Evolutionary conservation across 352 stramenopile species (phyloP).

Genomic region (Pythium rhizo-oryzae): DNA sequence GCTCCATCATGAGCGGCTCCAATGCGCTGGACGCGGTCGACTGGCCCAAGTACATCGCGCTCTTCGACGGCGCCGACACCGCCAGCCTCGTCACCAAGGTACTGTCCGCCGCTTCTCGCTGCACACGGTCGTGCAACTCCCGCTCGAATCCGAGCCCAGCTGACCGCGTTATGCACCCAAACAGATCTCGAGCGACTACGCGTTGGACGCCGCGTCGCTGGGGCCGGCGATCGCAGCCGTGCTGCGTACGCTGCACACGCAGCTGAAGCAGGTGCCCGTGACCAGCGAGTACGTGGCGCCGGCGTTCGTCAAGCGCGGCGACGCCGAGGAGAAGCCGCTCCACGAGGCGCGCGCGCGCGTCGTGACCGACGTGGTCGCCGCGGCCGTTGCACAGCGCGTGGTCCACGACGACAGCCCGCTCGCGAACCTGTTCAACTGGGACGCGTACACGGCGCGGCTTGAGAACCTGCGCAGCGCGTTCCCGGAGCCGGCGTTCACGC

Average conservation of each 20-base stretch:
- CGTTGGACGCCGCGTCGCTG: constrained; percentile 11
- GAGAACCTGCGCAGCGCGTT: constrained; percentile 57
- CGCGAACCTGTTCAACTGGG: constrained; percentile 67
- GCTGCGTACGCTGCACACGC: constrained; percentile 24
- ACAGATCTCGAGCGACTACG: constrained; percentile 23
- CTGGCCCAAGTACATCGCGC: constrained; percentile 29
- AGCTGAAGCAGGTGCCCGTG: constrained; percentile 12
- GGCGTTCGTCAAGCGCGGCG: constrained; percentile 38
- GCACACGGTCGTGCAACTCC: constrained; percentile 17
- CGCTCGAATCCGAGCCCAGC: background rate
- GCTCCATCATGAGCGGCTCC: background rate
- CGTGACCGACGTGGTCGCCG: constrained; percentile 50
- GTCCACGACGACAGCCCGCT: constrained; percentile 61
- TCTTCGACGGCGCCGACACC: constrained; percentile 26
- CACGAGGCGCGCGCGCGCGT: constrained; percentile 40
- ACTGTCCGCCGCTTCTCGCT: background rate
- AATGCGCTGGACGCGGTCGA: constrained; percentile 15
- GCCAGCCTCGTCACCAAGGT: constrained; percentile 22
- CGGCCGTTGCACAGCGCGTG: constrained; percentile 49
- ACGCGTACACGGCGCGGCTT: constrained; percentile 61
- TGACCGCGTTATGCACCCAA: constrained; percentile 2
- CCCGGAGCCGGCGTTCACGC: constrained; percentile 66
- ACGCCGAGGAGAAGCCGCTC: constrained; percentile 32
- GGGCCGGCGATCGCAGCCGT: constrained; percentile 12
- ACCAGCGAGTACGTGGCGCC: constrained; percentile 52